phyloP scores from a whole-genome alignment of 139 green algal species.

The Gonium pectorale region DNA sequence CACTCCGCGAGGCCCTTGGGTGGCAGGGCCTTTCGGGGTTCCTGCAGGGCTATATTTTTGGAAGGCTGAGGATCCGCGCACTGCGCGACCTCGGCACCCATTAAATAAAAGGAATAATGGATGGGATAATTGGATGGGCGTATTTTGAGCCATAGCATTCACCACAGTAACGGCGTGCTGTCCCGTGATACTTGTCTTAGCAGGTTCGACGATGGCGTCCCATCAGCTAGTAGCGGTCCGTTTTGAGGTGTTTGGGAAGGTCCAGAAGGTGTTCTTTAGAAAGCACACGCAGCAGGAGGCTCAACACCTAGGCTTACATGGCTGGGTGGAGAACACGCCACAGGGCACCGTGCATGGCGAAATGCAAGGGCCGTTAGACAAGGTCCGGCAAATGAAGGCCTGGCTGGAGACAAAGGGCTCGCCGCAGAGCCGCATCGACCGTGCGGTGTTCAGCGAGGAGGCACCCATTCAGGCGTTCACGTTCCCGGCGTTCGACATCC shows the following conservation, averaged over 20 bases:
- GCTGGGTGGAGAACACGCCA: conserved; percentile 60
- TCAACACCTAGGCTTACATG: conserved; percentile 48
- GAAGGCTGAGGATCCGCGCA: too few species aligned
- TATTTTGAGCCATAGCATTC: too few species aligned
- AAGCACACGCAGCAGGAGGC: conserved; percentile 62
- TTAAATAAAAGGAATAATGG: too few species aligned
- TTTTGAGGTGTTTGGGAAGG: conserved; percentile 38
- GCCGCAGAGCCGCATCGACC: conserved; percentile 14
- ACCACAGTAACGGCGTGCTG: too few species aligned
- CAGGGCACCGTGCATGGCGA: conserved; percentile 56
- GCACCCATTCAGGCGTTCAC: neutral
- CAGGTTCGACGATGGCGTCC: neutral
- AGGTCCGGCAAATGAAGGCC: conserved; percentile 20
- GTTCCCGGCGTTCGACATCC: neutral
- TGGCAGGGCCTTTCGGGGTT: too few species aligned
- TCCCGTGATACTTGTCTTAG: too few species aligned
- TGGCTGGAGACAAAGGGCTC: conserved; percentile 25
- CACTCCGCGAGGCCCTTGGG: too few species aligned
- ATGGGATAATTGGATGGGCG: too few species aligned
- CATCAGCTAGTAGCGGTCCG: neutral
- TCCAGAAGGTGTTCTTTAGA: conserved; percentile 55
- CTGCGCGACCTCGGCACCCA: too few species aligned
- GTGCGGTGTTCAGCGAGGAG: conserved; percentile 2
- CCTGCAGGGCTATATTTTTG: too few species aligned
- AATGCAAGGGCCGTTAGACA: conserved; percentile 45